Base-by-base conservation (phyloP, 768 basidiomycete genomes). In the Suillus ampliporus region DNA sequence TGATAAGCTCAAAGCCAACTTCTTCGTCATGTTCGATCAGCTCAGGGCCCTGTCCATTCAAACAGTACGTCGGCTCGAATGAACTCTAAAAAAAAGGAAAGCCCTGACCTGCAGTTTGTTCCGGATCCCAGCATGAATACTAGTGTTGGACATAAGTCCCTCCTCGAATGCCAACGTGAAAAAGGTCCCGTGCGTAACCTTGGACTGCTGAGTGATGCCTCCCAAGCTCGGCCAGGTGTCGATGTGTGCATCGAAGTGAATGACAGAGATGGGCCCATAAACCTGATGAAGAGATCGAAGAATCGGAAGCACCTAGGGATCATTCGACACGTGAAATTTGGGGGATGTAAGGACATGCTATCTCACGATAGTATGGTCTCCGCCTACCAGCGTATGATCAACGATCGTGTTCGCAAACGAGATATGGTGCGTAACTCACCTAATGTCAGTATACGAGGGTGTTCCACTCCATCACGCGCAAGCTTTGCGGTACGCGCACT, bases 101-200 rank as follows among this genome's bases (percentile, higher is more conserved):
- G 19, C 40, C 11, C 53, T 58, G 58, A 84, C 84, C 4, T 67
- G 77, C 51, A 94, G 77, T 68, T 89, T 89, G 72, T 88, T 90
- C 41, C 92, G 79, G 59, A 94, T 90, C 6, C 92, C 92, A 4
- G 87, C 92, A 70, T 94, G 92, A 31, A 94, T 85, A 63, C 88
- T 81, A 48, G 83, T 82, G 63, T 87, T 85, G 35, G 82, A 74
- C 83, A 94, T 84, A 40, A 91, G 78, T 0, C 90, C 89, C 71
- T 92, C 89, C 65, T 89, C 82, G 46, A 82, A 80, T 0, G 92
- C 92, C 44, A 91, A 78, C 75, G 85, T 86, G 79, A 93, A 94
- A 79, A 92, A 93, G 0, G 88, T 89, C 48, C 91, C 92, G 69
- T 94, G 92, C 0, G 86, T 92, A 41, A 91, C 79, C 62, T 80